Base-by-base conservation (phyloP, 169 alveolate species). In the Plasmodium coatneyi region DNA sequence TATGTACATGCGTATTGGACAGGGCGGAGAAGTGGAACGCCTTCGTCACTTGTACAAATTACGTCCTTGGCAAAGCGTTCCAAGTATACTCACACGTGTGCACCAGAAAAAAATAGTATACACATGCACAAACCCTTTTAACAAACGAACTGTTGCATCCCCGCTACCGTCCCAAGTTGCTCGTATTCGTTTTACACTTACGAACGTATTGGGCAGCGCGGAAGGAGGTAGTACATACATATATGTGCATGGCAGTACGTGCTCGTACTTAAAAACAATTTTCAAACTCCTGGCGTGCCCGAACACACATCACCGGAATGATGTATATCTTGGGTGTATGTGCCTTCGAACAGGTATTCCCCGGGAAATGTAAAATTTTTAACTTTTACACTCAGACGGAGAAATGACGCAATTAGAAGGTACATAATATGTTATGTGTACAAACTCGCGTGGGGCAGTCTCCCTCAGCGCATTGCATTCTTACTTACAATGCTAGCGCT, bases 281-380 rank as follows among this genome's bases (percentile, higher is more conserved):
- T 19, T 36, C 41, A n/a, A 83, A 49, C 22, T 39, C 72, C 19
- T 83, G 74, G 72, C 82, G 72, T 52, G 80, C 76, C 36, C 22
- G 6, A 43, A 52, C 10, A 70, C 28, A 80, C 87, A 80, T 25
- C 19, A 25, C 52, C n/a, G 36, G 30, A 43, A 80, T 7, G 6
- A 22, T 81, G 39, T 14, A 19, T 56, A 16, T 43, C 28, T 66
- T 28, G 36, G 71, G 39, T 83, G 28, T 36, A 14, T 30, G 66
- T 70, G 14, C 82, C 49, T 39, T 66, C 46, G 92, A 66, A 46
- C 82, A 66, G 74, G 41, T 36, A 66, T 36, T 83, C 46, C 60
- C 72, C 56, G 49, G 60, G 49, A 22, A 83, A 9, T 39, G 66
- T 56, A 66, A 83, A 83, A 46, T 49, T 7, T 66, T 83, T 30